Evolutionary conservation across 257 asterid species (phyloP).

Genomic region (Rehmannia glutinosa): DNA sequence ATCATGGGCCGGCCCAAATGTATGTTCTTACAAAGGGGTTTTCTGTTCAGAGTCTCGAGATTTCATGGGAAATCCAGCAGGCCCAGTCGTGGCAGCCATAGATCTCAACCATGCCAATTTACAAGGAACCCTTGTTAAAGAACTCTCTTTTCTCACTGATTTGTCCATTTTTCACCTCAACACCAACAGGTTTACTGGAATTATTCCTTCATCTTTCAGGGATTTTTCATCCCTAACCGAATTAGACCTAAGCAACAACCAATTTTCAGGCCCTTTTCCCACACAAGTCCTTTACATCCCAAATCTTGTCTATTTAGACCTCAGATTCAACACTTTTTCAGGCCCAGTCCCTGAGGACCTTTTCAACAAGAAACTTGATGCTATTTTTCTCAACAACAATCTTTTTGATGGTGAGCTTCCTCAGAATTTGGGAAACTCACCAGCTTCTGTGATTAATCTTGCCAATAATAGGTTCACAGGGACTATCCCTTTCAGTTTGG

Average conservation of each 20-base stretch:
- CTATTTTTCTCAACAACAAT: constrained; percentile 74
- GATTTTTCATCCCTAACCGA: constrained; percentile 45
- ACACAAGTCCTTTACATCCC: constrained; percentile 41
- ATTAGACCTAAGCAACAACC: constrained; percentile 84
- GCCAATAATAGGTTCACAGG: constrained; percentile 75
- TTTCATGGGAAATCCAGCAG: constrained; percentile 43
- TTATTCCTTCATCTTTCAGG: constrained; percentile 29
- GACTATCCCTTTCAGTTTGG: constrained; percentile 60
- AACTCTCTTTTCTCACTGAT: constrained; percentile 49
- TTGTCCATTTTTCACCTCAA: constrained; percentile 67
- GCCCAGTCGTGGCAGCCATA: constrained; percentile 47
- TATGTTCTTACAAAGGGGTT: constrained; percentile 68
- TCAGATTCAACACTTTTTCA: constrained; percentile 63
- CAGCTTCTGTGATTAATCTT: constrained; percentile 75
- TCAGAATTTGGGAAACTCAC: constrained; percentile 67
- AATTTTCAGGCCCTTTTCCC: constrained; percentile 68
- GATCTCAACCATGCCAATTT: constrained; percentile 85
- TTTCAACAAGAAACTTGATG: constrained; percentile 67
- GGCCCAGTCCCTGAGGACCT: constrained; percentile 68
- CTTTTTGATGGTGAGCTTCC: constrained; percentile 61
- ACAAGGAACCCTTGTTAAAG: constrained; percentile 52
- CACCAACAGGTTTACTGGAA: constrained; percentile 65
- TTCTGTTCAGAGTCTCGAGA: constrained; percentile 57
- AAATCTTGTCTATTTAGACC: constrained; percentile 61
- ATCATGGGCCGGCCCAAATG: constrained; percentile 69